These are phyloP conservation scores for Hyaloscypha hepaticicola DNA, from an alignment of 495 filamentous ascomycete species.

Conservation along the genomic window DNA sequence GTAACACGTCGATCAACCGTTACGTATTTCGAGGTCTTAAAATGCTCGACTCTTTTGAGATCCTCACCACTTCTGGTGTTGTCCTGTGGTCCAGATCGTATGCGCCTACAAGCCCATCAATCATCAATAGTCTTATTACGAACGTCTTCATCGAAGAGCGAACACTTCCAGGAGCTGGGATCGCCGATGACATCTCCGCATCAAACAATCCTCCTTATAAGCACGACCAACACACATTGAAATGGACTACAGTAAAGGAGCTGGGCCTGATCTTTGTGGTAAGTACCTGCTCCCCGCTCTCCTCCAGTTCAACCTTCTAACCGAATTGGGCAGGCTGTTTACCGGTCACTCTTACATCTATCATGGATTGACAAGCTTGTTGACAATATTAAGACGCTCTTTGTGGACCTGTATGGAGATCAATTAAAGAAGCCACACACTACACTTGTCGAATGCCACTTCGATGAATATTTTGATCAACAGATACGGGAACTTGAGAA, in stretches of 20 bases:
- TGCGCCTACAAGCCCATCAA: slow-evolving; percentile 69
- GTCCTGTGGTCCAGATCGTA: slow-evolving; percentile 95
- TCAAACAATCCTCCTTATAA: slow-evolving; percentile 71
- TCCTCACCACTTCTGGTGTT: slow-evolving; percentile 91
- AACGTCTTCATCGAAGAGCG: slow-evolving; percentile 97
- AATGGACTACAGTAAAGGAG: slow-evolving; percentile 91
- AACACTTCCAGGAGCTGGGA: slow-evolving; percentile 58
- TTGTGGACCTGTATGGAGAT: slow-evolving; percentile 82
- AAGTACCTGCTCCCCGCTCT: slow-evolving; percentile 33
- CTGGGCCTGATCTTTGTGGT: slow-evolving; percentile 95
- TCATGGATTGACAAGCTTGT: slow-evolving; percentile 97
- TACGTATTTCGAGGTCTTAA: slow-evolving; percentile 19
- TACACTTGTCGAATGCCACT: slow-evolving; percentile 72
- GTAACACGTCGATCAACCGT: slow-evolving; percentile 9
- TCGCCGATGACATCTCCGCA: slow-evolving; percentile 56
- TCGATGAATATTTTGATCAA: slow-evolving; percentile 92
- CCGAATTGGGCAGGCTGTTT: slow-evolving; percentile 72
- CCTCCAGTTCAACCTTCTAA: neutral
- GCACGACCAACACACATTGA: slow-evolving; percentile 91
- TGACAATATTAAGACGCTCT: slow-evolving; percentile 89
- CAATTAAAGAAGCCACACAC: slow-evolving; percentile 80
- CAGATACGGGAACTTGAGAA: slow-evolving; percentile 82
- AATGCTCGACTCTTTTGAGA: slow-evolving; percentile 96
- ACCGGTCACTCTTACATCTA: slow-evolving; percentile 90
- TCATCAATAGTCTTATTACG: slow-evolving; percentile 92